phyloP scores from a whole-genome alignment of 805 yeast genomes.

The Candida berthetii region DNA sequence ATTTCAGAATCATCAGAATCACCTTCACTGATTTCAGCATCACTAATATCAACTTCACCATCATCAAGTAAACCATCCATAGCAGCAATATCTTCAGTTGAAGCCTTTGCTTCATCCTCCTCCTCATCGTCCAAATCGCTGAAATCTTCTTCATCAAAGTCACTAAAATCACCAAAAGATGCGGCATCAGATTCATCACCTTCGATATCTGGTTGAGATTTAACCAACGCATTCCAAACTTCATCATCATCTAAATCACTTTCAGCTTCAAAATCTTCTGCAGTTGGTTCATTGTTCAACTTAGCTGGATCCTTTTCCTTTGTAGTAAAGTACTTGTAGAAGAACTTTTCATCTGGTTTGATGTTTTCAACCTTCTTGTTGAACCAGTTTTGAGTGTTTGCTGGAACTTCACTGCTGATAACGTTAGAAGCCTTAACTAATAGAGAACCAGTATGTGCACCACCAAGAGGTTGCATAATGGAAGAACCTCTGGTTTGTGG shows the following conservation, averaged over 20 bases:
- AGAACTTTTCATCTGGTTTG: conserved; percentile 84
- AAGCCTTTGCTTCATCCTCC: conserved; percentile 19
- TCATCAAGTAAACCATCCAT: conserved; percentile 28
- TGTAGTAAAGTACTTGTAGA: conserved; percentile 74
- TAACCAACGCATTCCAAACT: conserved; percentile 75
- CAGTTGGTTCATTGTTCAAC: conserved; percentile 23
- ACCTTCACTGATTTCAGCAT: conserved; percentile 10
- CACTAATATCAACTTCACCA: conserved; percentile 38
- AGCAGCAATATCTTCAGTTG: conserved; percentile 2
- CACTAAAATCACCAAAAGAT: conserved; percentile 32
- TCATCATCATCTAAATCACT: conserved; percentile 60
- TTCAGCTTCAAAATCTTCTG: conserved; percentile 32
- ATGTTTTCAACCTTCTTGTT: conserved; percentile 54
- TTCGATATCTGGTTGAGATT: conserved; percentile 68
- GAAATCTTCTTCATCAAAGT: conserved; percentile 54
- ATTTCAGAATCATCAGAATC: conserved; percentile 29
- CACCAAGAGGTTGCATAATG: conserved; percentile 97
- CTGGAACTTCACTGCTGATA: conserved; percentile 50
- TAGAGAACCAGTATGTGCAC: conserved; percentile 65
- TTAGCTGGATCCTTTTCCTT: conserved; percentile 38
- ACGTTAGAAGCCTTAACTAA: conserved; percentile 59
- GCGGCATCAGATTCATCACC: conserved; percentile 37
- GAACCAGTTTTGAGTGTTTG: conserved; percentile 82
- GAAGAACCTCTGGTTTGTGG: conserved; percentile 75
- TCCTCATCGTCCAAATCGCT: conserved; percentile 57